Conservation (phyloP, 805 yeast genomes). For the Sungouiella thailandica region DNA sequence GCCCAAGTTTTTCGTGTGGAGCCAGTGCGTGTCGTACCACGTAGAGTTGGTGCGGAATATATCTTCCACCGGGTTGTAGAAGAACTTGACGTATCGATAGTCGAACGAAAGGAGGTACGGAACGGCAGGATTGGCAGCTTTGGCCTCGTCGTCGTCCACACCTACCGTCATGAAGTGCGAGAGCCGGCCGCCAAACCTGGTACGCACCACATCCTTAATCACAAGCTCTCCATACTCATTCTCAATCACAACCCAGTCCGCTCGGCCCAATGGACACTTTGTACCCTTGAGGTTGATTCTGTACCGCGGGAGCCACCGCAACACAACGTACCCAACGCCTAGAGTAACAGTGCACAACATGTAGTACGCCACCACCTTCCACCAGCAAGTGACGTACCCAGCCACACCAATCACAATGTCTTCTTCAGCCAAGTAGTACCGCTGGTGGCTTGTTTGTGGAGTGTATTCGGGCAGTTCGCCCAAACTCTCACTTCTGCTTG, state of each 20-base stretch:
- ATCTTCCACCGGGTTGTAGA: constrained; percentile 84
- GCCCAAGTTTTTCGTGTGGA: constrained; percentile 46
- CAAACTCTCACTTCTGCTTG: constrained; percentile 3
- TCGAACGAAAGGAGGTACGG: constrained; percentile 68
- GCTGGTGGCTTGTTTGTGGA: constrained; percentile 53
- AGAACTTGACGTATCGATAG: constrained; percentile 78
- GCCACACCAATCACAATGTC: constrained; percentile 94
- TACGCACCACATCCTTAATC: constrained; percentile 50
- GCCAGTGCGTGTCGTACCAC: constrained; percentile 86
- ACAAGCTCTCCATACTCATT: constrained; percentile 87
- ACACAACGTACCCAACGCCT: constrained; percentile 68
- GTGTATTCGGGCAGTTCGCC: constrained; percentile 9
- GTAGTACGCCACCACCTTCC: constrained; percentile 46
- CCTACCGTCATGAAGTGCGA: constrained; percentile 54
- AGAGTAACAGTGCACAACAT: constrained; percentile 51
- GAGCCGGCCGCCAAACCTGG: constrained; percentile 65
- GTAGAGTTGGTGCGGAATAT: constrained; percentile 75
- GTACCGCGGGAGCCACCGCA: constrained; percentile 84
- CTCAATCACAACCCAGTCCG: constrained; percentile 93
- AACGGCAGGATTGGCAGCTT: constrained; percentile 53
- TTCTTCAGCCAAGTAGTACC: constrained; percentile 92
- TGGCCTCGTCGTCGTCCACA: constrained; percentile 24
- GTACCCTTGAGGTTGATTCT: constrained; percentile 64
- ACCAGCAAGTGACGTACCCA: constrained; percentile 60
- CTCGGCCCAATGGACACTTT: constrained; percentile 63